Base-by-base conservation (phyloP, 2,329 filamentous ascomycete genomes). In the Torrubiella hemipterigena region DNA sequence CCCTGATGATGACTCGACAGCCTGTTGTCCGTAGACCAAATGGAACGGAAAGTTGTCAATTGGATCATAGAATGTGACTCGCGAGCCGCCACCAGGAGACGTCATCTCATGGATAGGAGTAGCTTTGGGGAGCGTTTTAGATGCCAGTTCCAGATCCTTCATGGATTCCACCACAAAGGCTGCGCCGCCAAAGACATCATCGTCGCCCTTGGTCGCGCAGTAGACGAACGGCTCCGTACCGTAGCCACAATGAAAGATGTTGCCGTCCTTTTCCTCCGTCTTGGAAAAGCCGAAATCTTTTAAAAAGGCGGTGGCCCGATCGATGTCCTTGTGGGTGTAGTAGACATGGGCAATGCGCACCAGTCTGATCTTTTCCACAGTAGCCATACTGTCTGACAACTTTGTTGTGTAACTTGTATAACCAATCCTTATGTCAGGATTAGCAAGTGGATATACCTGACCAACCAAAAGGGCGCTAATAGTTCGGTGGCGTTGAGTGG, bases 161-260 rank as follows among this genome's bases (percentile, higher is more conserved):
- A 65, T 56, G 6, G 58, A 63, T 38, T 69, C 66, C 6, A 77
- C 74, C 21, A 64, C 66, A 38, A 73, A 78, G 2, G 61, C 69
- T 1, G 64, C 61, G 3, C 74, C 74, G 6, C 65, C 59, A 43
- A 77, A 80, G 34, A 59, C 53, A 35, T 67, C 54, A 45, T 60
- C 50, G 29, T 51, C 44, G 2, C 65, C 60, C 30, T 56, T 54
- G 36, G 61, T 58, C 29, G 70, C 63, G 39, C 69, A 73, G 27
- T 77, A 59, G 3, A 75, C 55, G 46, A 72, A 77, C 10, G 71
- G 70, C 41, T 77, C 72, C 6, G 52, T 53, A 11, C 74, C 72
- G 43, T 76, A 77, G 13, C 74, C 74, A 24, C 69, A 65, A 48
- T 66, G 76, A 55, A 69, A 79, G 19, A 69, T 65, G 34, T 54